Evolutionary conservation across 2,329 filamentous ascomycete genomes (phyloP).

Genomic region (Calcarisporium arbuscula): DNA sequence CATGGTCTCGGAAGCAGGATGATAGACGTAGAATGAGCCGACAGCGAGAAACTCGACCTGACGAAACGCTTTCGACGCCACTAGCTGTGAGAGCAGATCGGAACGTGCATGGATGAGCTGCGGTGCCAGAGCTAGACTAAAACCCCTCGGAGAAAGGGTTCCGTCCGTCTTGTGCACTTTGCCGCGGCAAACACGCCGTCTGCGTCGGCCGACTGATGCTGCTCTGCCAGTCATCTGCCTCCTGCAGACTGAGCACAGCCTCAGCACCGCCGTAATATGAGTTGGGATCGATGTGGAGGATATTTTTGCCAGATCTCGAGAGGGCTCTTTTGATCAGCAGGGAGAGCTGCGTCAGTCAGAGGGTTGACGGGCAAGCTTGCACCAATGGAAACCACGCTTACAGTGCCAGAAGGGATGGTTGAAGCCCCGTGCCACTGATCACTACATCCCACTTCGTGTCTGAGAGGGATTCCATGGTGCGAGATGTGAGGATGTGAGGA

Average conservation of each 20-base stretch:
- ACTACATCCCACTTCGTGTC: constrained; percentile 74
- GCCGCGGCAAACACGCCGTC: constrained; percentile 20
- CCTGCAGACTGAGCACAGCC: constrained; percentile 77
- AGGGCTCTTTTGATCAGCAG: constrained; percentile 61
- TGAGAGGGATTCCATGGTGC: constrained; percentile 64
- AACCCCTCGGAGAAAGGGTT: constrained; percentile 64
- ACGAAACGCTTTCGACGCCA: constrained; percentile 82
- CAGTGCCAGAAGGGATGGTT: constrained; percentile 75
- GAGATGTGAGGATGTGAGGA: constrained; percentile 10
- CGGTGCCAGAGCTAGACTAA: constrained; percentile 77
- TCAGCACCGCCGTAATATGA: constrained; percentile 82
- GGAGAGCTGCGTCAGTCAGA: constrained; percentile 24
- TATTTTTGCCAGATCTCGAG: constrained; percentile 84
- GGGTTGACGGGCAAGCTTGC: constrained; percentile 21
- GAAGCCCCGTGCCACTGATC: constrained; percentile 71
- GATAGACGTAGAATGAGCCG: constrained; percentile 82
- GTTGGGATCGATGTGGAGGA: constrained; percentile 84
- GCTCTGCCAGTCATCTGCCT: constrained; percentile 67
- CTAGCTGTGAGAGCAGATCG: constrained; percentile 67
- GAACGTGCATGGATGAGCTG: constrained; percentile 83
- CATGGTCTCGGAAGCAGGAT: constrained; percentile 28
- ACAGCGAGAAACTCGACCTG: constrained; percentile 93
- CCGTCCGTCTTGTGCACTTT: constrained; percentile 26
- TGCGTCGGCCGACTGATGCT: constrained; percentile 19
- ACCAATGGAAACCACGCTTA: constrained; percentile 41